Conservation (phyloP, 2,329 filamentous ascomycete species). For the Beauveria varroae region DNA sequence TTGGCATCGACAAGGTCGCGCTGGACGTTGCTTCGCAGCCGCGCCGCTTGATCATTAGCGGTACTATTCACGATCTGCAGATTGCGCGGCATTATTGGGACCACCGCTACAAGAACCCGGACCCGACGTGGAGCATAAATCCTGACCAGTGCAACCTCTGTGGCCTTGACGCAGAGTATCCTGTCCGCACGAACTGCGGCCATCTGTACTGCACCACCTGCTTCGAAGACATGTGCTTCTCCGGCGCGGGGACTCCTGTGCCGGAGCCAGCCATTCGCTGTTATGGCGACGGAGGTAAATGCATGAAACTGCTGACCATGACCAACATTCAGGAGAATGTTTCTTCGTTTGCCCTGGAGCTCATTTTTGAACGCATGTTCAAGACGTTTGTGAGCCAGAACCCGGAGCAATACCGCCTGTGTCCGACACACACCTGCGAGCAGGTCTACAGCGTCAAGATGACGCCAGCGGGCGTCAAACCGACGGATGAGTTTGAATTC, state of each 20-base stretch:
- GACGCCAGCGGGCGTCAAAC: not conserved
- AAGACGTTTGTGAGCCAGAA: slow-evolving; percentile 3
- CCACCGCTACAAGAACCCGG: not conserved
- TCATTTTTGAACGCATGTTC: slow-evolving; percentile 3
- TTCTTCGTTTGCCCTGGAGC: slow-evolving; percentile 1
- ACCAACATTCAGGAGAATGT: not conserved
- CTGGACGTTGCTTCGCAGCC: slow-evolving; percentile 5
- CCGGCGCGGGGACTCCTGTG: not conserved
- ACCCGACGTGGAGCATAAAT: not conserved
- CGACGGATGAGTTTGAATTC: slow-evolving; percentile 4
- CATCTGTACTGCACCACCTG: slow-evolving; percentile 4
- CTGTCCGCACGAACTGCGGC: not conserved
- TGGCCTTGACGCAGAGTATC: not conserved
- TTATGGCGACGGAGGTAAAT: slow-evolving; percentile 6
- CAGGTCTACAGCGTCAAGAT: slow-evolving; percentile 4
- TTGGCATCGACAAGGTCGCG: slow-evolving; percentile 5
- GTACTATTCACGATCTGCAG: not conserved
- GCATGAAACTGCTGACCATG: not conserved
- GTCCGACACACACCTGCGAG: slow-evolving; percentile 5
- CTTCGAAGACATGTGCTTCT: slow-evolving; percentile 11
- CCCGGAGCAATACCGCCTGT: slow-evolving; percentile 3
- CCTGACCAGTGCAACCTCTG: not conserved
- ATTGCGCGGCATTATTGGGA: not conserved
- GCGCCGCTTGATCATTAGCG: slow-evolving; percentile 1
- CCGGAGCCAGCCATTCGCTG: not conserved